These are phyloP conservation scores for Ormosia semicastrata DNA, from an alignment of 306 rosid genomes.

Conservation along the genomic window DNA sequence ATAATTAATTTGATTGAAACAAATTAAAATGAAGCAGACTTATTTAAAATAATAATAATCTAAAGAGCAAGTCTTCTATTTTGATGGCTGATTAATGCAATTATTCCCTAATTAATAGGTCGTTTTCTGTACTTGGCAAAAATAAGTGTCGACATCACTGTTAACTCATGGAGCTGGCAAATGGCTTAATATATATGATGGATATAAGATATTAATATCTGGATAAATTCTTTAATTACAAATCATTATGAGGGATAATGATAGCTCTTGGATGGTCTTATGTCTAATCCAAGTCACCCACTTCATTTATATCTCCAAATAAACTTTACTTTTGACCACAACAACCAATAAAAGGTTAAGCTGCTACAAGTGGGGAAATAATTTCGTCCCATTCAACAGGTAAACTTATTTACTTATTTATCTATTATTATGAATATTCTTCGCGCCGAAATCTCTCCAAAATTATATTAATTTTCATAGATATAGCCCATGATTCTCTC, in stretches of 20 bases:
- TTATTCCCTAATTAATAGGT: background rate
- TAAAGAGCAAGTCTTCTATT: background rate
- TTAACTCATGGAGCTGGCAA: slow-evolving; percentile 14
- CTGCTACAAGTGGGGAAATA: background rate
- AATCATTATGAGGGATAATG: slow-evolving; percentile 19
- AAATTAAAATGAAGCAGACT: background rate
- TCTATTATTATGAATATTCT: background rate
- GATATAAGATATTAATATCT: background rate
- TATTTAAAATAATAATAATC: background rate
- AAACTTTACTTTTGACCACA: slow-evolving; percentile 14
- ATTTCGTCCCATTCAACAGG: background rate
- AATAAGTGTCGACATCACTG: slow-evolving; percentile 13
- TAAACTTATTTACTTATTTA: background rate
- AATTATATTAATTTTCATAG: background rate
- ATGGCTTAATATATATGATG: background rate
- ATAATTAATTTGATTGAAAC: background rate
- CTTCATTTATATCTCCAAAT: background rate
- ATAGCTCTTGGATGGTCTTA: slow-evolving; percentile 15
- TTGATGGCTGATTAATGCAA: background rate
- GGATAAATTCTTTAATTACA: slow-evolving; percentile 24
- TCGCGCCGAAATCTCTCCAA: background rate
- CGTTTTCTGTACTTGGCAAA: background rate
- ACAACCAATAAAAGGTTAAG: background rate
- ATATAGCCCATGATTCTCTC: background rate
- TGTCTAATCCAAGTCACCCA: slow-evolving; percentile 25